Percentiles rank a stretch among this genome's conserved stretches.
Evolutionary conservation across 2,329 filamentous ascomycete species (phyloP).

Genomic region (Pestalotiopsis sp.): DNA sequence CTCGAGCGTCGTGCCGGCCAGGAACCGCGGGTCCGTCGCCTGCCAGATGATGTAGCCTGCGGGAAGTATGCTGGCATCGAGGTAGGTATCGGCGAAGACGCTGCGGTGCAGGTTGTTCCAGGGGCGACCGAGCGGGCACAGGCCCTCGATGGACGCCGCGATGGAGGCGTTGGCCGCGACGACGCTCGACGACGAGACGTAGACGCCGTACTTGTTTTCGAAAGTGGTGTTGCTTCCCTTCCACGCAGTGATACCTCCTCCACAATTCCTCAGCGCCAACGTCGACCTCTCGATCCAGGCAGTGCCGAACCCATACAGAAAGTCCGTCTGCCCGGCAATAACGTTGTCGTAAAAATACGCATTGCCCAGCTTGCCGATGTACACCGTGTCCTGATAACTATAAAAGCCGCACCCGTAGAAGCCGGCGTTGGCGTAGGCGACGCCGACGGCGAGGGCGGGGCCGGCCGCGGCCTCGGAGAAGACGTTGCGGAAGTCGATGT

Average conservation of each 20-base stretch:
- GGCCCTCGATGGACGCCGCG: conserved; percentile 33
- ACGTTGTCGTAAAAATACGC: conserved; percentile 62
- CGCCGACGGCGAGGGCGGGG: conserved; percentile 59
- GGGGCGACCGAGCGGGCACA: conserved; percentile 61
- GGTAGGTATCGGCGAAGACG: conserved; percentile 54
- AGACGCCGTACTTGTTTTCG: conserved; percentile 66
- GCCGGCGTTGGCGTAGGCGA: conserved; percentile 63
- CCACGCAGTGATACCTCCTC: conserved; percentile 69
- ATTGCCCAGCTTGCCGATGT: conserved; percentile 66
- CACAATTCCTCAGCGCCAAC: conserved; percentile 58
- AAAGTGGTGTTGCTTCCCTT: conserved; percentile 67
- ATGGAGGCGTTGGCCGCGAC: conserved; percentile 53
- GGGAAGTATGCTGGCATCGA: conserved; percentile 53
- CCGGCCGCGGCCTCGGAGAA: conserved; percentile 51
- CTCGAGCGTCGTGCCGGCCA: conserved; percentile 48
- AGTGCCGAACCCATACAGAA: conserved; percentile 69
- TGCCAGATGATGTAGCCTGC: conserved; percentile 58
- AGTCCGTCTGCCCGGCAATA: conserved; percentile 67
- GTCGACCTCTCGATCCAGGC: conserved; percentile 57
- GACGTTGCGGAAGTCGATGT: conserved; percentile 65
- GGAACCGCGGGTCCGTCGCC: conserved; percentile 34
- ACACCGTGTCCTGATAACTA: conserved; percentile 69
- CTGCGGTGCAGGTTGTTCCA: conserved; percentile 61
- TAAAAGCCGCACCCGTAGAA: conserved; percentile 69
- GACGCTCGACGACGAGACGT: conserved; percentile 57